Conservation (phyloP, 768 basidiomycete genomes). For the Dioszegia aurantiaca region DNA sequence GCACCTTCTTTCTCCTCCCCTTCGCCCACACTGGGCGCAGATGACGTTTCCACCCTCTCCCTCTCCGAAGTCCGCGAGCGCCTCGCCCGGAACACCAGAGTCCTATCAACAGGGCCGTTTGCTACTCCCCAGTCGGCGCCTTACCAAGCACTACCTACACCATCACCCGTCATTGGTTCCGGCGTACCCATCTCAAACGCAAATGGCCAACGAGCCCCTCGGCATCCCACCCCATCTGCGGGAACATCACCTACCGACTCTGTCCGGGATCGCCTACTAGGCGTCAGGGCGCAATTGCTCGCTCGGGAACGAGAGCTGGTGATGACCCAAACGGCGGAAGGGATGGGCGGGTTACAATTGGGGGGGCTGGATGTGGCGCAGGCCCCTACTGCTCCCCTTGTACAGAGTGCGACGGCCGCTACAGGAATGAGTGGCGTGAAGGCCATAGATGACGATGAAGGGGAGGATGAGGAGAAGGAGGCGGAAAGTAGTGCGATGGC, state of each 20-base stretch:
- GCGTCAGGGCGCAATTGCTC: conserved; percentile 21
- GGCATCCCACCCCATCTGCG: not conserved
- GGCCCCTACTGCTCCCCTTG: not conserved
- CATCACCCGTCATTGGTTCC: not conserved
- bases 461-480: not conserved
- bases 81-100: conserved; percentile 32
- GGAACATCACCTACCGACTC: conserved; percentile 24
- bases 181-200: not conserved
- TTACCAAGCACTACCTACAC: conserved; percentile 4
- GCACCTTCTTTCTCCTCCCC: conserved; percentile 8
- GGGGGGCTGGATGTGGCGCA: too few relatives aligned
- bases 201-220: not conserved
- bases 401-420: too few relatives aligned
- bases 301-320: conserved; percentile 37
- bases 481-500: conserved; percentile 11
- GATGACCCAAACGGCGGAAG: conserved; percentile 10
- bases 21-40: conserved; percentile 11
- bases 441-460: not conserved
- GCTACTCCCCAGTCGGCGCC: conserved; percentile 14
- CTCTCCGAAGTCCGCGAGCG: conserved; percentile 32
- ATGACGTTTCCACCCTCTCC: conserved; percentile 32
- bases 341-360: conserved; percentile 8
- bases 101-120: conserved; percentile 23
- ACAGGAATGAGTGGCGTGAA: not conserved
- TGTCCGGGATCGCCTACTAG: conserved; percentile 29